Conservation (phyloP, 148 eudicot species). For the Fagopyrum esculentum region DNA sequence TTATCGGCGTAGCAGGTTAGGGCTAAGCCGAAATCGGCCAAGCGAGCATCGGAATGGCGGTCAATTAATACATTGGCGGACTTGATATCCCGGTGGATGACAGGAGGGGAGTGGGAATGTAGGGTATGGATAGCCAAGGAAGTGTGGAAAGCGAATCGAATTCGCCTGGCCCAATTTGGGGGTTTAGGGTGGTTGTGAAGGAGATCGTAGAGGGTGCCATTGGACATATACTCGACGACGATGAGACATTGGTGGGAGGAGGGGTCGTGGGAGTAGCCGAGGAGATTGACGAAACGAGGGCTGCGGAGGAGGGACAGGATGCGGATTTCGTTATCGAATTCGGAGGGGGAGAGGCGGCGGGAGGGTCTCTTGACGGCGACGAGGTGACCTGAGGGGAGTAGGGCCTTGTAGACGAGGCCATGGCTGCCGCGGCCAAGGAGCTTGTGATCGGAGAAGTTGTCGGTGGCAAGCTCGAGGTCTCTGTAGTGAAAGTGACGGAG, state of each 20-base stretch:
- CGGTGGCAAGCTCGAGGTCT: slow-evolving; percentile 67
- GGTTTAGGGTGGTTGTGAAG: slow-evolving; percentile 47
- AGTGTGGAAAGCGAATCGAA: slow-evolving; percentile 53
- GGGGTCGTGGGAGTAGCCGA: slow-evolving; percentile 34
- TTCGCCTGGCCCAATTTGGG: slow-evolving; percentile 52
- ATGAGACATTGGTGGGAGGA: slow-evolving; percentile 37
- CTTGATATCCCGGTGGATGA: slow-evolving; percentile 84
- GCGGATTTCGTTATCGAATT: slow-evolving; percentile 71
- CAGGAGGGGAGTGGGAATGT: slow-evolving; percentile 67
- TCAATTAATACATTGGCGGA: slow-evolving; percentile 85
- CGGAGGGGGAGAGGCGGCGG: slow-evolving; percentile 18
- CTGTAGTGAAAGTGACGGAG: slow-evolving; percentile 55
- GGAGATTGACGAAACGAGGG: slow-evolving; percentile 70
- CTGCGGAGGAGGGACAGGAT: slow-evolving; percentile 58
- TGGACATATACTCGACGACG: slow-evolving; percentile 85
- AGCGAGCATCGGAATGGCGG: slow-evolving; percentile 44
- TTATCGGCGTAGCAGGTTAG: slow-evolving; percentile 50
- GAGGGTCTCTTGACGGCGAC: slow-evolving; percentile 85
- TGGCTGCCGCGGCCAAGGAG: slow-evolving; percentile 91
- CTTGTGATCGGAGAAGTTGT: slow-evolving; percentile 60
- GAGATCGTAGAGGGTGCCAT: slow-evolving; percentile 73
- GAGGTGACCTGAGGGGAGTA: slow-evolving; percentile 53
- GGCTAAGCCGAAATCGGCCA: slow-evolving; percentile 86
- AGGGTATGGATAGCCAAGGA: slow-evolving; percentile 62
- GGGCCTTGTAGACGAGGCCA: slow-evolving; percentile 81